Base-by-base conservation (phyloP, 2,329 filamentous ascomycete genomes). In the Cylindrodendrum hubeiense region DNA sequence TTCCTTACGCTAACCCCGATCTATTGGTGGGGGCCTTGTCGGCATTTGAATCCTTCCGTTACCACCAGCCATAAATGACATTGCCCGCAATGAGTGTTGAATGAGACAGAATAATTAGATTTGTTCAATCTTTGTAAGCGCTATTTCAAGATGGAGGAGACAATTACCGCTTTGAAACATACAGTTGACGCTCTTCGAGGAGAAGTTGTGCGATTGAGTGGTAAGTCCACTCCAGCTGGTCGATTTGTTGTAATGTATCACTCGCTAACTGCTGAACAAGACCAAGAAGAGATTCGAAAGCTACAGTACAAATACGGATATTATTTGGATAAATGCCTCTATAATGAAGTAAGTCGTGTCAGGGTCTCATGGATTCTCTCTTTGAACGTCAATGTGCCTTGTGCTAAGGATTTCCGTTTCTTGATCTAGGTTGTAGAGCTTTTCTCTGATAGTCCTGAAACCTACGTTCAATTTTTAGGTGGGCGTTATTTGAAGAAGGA, bases 311-410 rank as follows among this genome's bases (percentile, higher is more conserved):
- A 60, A 9, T 65, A 65, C 34, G 62, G 62, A 47, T 65, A 65
- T 24, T 65, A 65, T 15, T 24, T 65, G 41, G 62, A 65, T 6
- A 65, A 65, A 44, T 65, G 62, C 22, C 44, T 65, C 21, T 65
- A 65, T 22, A 39, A 61, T 3, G 62, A 65, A 43, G 62, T 26
- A 22, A 24, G 24, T 41, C 17, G 1, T 43, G 15, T 22, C 6
- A 41, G 4, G n/a, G 12, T 17, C 7, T 17, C 5, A 3, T 52
- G 6, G 24, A 52, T 28, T n/a, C 10, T 33, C 7, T n/a, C 21
- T 10, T 9, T 3, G 4, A 15, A 22, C 43, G 2, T n/a, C 17
- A 1, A 28, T 17, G 9, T 12, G 5, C 1, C n/a, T 12, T 6
- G 4, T 1, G 9, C 21, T n/a, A n/a, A 43, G n/a, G n/a, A 26